Evolutionary conservation across 805 yeast species (phyloP).

Genomic region (Cyberlindnera misumaiensis): DNA sequence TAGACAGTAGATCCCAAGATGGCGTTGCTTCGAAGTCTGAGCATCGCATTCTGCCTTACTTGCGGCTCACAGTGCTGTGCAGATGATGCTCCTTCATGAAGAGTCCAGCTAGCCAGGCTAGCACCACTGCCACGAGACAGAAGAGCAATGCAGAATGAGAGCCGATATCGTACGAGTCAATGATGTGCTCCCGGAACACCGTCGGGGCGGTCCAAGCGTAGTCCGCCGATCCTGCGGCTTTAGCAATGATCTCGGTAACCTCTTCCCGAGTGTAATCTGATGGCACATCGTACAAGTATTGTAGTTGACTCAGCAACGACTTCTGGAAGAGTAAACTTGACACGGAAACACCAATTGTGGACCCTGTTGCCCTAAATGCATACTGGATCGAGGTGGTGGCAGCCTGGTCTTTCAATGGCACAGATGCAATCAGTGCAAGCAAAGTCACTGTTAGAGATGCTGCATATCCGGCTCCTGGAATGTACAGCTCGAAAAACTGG

Average conservation of each 20-base stretch:
- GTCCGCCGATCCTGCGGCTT: constrained; percentile 45
- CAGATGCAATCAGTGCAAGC: constrained; percentile 71
- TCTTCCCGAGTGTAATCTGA: constrained; percentile 15
- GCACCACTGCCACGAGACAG: constrained; percentile 32
- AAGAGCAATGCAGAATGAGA: constrained; percentile 43
- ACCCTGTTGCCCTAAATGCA: constrained; percentile 80
- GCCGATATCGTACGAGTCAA: constrained; percentile 40
- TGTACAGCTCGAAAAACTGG: constrained; percentile 39
- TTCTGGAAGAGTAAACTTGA: constrained; percentile 62
- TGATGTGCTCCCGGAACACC: constrained; percentile 32
- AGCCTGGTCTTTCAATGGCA: constrained; percentile 64
- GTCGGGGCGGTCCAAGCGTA: constrained; percentile 43
- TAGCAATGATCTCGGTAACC: constrained; percentile 25
- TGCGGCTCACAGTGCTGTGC: constrained; percentile 39
- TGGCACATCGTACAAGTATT: constrained; percentile 15
- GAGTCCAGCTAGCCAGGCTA: constrained; percentile 36
- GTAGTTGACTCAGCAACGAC: constrained; percentile 29
- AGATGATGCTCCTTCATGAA: constrained; percentile 51
- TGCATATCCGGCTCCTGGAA: constrained; percentile 64
- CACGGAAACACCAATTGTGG: constrained; percentile 73
- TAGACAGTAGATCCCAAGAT: too few relatives aligned
- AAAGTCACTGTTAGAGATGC: constrained; percentile 63
- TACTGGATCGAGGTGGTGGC: constrained; percentile 86
- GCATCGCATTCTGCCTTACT: too few relatives aligned
- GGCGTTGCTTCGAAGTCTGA: too few relatives aligned